These are phyloP conservation scores for Scytalidium sp. DNA, from an alignment of 2,329 filamentous ascomycete genomes.

Conservation along the genomic window DNA sequence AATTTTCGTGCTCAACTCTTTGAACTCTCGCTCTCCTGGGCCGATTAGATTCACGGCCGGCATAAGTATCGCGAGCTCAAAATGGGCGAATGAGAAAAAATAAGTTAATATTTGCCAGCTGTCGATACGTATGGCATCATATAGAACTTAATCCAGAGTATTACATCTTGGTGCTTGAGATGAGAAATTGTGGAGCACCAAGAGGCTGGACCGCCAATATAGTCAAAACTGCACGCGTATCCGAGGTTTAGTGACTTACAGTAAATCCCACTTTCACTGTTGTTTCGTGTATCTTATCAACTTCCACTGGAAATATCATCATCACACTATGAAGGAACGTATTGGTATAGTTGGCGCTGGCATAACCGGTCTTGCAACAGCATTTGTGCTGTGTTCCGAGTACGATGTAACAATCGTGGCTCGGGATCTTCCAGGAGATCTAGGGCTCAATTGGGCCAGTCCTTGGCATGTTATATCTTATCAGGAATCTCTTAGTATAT, in stretches of 20 bases:
- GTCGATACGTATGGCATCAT: too few relatives aligned
- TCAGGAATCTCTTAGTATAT: neutral
- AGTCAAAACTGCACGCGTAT: too few relatives aligned
- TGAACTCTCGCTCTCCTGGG: too few relatives aligned
- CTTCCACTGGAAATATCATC: neutral
- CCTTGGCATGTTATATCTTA: conserved; percentile 18
- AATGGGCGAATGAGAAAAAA: too few relatives aligned
- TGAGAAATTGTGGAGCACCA: neutral
- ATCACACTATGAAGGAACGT: neutral
- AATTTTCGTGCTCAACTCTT: too few relatives aligned
- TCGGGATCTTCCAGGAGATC: conserved; percentile 21
- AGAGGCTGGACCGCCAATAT: neutral
- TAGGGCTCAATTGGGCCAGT: conserved; percentile 19
- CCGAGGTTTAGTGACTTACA: too few relatives aligned
- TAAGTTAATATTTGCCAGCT: too few relatives aligned
- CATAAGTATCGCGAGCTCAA: too few relatives aligned
- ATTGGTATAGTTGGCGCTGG: conserved; percentile 17
- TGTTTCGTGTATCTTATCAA: neutral
- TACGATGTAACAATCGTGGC: conserved; percentile 21
- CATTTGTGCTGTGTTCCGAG: conserved; percentile 16
- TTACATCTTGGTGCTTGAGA: too few relatives aligned
- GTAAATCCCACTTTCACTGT: too few relatives aligned
- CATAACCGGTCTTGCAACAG: conserved; percentile 21
- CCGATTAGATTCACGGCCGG: too few relatives aligned
- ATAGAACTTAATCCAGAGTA: too few relatives aligned